Base-by-base conservation (phyloP, 2,329 filamentous ascomycete genomes). In the Thielaviopsis musarum region DNA sequence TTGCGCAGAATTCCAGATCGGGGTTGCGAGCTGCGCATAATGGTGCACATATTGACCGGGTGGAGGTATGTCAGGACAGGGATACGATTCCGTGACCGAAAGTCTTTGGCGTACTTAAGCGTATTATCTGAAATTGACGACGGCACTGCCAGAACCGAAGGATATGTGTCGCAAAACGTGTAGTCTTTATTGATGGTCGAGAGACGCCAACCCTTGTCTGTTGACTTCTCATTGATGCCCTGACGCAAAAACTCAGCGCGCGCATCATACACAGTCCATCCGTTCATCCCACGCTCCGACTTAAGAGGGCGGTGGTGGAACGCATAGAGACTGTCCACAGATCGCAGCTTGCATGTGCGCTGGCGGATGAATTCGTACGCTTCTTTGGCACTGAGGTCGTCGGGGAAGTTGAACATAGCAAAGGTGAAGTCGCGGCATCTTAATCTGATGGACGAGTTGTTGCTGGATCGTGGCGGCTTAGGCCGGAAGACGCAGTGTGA, bases 61-160 rank as follows among this genome's bases (percentile, higher is more conserved):
- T 98, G 93, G n/a, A 96, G 81, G 70, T 98, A 98, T 22, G 90
- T 90, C 48, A 98, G 74, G 3, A 84, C 87, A 1, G 93, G 93
- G 70, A 98, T 91, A 62, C 93, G 84, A 63, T 85, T 83, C 62
- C 91, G 82, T 0, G 93, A 97, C 57, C 93, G 86, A 71, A 95
- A 97, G 63, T 84, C 81, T 61, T 84, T 87, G 26, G 91, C 93
- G 68, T 98, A 95, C 67, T 95, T 95, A 56, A 98, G 80, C 54
- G 91, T 90, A 67, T 93, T 96, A 71, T 98, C 93, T n/a, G 91
- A 97, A 65, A 98, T 95, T 61, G 81, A 82, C 24, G 85, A 83
- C 22, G 93, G 93, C 19, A 98, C 91, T 12, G 85, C 85, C 24
- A 98, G 77, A 54, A 95, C 69, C 3, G 84, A 82, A 13, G 93